Evolutionary conservation across 2,329 filamentous ascomycete species (phyloP).

Genomic region (Xylariomycetidae sp.): DNA sequence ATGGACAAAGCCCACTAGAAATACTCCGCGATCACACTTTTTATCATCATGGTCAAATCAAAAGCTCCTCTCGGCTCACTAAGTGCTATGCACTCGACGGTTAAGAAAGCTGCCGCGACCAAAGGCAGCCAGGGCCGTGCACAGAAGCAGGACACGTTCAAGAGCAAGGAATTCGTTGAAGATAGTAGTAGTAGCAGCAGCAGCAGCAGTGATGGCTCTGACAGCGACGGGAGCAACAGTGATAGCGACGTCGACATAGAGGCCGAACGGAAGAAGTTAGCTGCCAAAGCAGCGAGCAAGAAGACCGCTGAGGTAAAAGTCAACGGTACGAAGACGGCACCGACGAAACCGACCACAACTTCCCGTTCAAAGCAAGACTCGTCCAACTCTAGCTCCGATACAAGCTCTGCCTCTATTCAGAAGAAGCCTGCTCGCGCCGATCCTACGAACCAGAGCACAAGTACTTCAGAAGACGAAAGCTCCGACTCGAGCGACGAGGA

Average conservation of each 20-base stretch:
- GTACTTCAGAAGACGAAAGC: too few relatives aligned
- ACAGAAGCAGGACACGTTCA: conserved; percentile 16
- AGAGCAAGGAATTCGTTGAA: conserved; percentile 13
- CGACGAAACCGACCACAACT: not conserved
- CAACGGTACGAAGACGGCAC: not conserved
- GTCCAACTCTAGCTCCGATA: too few relatives aligned
- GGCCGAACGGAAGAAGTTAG: not conserved
- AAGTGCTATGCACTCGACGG: conserved; percentile 16
- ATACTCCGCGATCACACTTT: conserved; percentile 3
- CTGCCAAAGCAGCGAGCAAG: conserved; percentile 21
- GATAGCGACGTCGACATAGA: conserved; percentile 25
- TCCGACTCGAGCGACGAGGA: too few relatives aligned
- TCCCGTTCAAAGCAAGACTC: too few relatives aligned
- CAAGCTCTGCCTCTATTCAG: too few relatives aligned
- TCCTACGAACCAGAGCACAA: too few relatives aligned
- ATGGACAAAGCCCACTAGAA: too few relatives aligned
- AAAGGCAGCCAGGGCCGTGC: too few relatives aligned
- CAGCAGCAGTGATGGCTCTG: conserved; percentile 26
- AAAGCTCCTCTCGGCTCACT: conserved; percentile 13
- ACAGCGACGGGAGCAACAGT: conserved; percentile 27
- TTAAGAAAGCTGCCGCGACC: too few relatives aligned
- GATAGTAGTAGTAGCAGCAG: conserved; percentile 30
- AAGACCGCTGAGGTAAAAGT: conserved; percentile 22
- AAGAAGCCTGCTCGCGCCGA: too few relatives aligned
- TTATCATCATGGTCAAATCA: conserved; percentile 11